A percentile compares a stretch with the other conserved stretches of the same genome.
Evolutionary conservation across 2,329 filamentous ascomycete genomes (phyloP).

Genomic region (Fusarium veterinarium): DNA sequence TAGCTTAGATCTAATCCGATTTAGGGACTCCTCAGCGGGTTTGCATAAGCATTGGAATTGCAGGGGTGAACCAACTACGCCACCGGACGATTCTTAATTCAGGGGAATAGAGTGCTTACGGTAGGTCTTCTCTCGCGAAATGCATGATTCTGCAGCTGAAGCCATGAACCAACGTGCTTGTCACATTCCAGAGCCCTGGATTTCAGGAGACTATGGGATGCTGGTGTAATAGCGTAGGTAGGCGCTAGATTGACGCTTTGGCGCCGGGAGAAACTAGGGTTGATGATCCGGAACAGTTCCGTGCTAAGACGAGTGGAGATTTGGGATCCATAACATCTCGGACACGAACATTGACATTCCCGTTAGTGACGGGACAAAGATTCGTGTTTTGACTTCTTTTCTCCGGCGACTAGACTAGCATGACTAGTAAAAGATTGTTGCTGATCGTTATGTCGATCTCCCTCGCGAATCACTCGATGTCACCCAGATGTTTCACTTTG

Average conservation of each 20-base stretch:
- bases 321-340: neutral
- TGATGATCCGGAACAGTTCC: slow-evolving; percentile 19
- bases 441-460: neutral
- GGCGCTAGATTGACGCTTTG: neutral
- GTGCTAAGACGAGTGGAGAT: neutral
- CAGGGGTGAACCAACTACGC: slow-evolving; percentile 6
- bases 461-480: slow-evolving; percentile 1
- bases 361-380: neutral
- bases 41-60: neutral
- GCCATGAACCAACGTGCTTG: neutral
- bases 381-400: neutral
- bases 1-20: slow-evolving; percentile 32
- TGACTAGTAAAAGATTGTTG: neutral
- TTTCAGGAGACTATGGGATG: neutral
- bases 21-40: slow-evolving; percentile 4
- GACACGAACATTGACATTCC: neutral
- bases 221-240: neutral
- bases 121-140: neutral
- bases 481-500: neutral
- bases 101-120: neutral
- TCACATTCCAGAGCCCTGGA: neutral
- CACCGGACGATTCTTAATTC: neutral
- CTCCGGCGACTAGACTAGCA: neutral
- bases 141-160: neutral
- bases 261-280: neutral